Base-by-base conservation (phyloP, 2,329 filamentous ascomycete genomes). In the Sordariomycetes sp. region DNA sequence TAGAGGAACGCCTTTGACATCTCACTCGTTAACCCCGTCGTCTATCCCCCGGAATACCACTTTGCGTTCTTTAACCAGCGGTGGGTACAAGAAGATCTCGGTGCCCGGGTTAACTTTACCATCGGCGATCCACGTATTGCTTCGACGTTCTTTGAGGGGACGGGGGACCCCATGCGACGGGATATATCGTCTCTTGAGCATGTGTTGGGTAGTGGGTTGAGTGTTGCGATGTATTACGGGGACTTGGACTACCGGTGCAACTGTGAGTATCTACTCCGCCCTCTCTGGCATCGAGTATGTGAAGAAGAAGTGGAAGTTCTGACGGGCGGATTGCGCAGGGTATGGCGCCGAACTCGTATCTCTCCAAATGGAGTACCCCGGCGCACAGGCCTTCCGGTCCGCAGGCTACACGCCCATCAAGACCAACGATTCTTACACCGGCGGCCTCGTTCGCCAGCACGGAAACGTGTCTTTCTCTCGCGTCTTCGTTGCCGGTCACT, bases 331-430 rank as follows among this genome's bases (percentile, higher is more conserved):
- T 51, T 52, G 10, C 15, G 2, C 25, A 56, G 54, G 54, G 54
- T 52, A 51, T 22, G 45, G 28, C 34, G 54, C 20, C 32, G 54
- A 56, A 12, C 17, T 36, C 4, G 10, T 56, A 35, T 56, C 54
- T n/a, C 82, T 86, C 61, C 69, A 74, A 0, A 68, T 71, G 1
- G 69, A 71, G 32, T 94, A 92, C 66, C 71, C 76, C 1, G 67
- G 72, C 0, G 24, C 54, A 2, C 13, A 24, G 4, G 24, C 54
- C 24, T 56, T 56, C 45, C 54, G 45, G 1, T 22, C 22, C 1
- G 84, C 89, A 0, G 88, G 87, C 1, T 94, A 92, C 66, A 80
- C 82, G 0, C 81, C 85, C 13, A 82, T 94, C 61, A 72, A 83
- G 17, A 82, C 87, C 51, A 87, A 89, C 65, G 76, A 76, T 28